Conservation (phyloP, 208 protist genomes). For the Leishmania guyanensis region DNA sequence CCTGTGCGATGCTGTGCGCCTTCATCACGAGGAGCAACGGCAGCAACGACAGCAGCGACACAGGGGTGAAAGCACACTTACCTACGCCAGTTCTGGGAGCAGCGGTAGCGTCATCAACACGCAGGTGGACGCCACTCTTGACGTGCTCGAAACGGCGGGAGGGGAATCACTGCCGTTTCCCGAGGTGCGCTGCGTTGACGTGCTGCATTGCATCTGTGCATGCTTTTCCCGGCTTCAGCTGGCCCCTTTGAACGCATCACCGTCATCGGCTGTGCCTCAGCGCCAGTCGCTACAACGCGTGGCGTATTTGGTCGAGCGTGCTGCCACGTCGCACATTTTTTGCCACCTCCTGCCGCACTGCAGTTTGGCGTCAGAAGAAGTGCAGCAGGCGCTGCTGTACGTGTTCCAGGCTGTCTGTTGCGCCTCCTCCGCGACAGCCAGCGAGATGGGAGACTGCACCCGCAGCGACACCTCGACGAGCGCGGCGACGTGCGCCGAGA, state of each 20-base stretch:
- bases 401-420: constrained; percentile 45
- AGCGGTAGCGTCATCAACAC: background rate
- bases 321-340: constrained; percentile 54
- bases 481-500: constrained; percentile 44
- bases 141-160: constrained; percentile 1
- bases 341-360: constrained; percentile 55
- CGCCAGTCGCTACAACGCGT: constrained; percentile 35
- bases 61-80: background rate
- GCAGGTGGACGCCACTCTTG: background rate
- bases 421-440: constrained; percentile 8
- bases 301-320: constrained; percentile 55
- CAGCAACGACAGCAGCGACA: background rate
- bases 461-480: constrained; percentile 7
- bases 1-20: constrained; percentile 61
- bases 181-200: constrained; percentile 35
- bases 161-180: constrained; percentile 40
- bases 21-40: constrained; percentile 21
- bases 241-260: background rate
- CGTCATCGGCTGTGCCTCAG: background rate
- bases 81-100: background rate
- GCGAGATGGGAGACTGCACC: background rate
- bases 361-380: background rate
- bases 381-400: constrained; percentile 27
- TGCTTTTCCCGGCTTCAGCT: constrained; percentile 44
- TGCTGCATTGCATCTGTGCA: constrained; percentile 47